Percentiles rank a stretch among this genome's conserved stretches.
Evolutionary conservation across 768 basidiomycete genomes (phyloP).

Genomic region (Podaxis sp.): DNA sequence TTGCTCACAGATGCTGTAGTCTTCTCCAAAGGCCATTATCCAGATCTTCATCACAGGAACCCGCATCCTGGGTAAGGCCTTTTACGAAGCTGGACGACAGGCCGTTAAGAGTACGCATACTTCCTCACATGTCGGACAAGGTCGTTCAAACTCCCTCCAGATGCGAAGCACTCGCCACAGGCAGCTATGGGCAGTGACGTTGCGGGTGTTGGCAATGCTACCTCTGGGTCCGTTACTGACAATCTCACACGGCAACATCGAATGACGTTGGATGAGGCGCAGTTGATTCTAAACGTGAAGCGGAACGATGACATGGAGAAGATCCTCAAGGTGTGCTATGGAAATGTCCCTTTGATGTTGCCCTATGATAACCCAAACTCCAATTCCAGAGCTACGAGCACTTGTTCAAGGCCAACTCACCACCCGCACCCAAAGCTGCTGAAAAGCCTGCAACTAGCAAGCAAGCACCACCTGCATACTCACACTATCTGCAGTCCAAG

Average conservation of each 20-base stretch:
- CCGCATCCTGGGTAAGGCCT: slow-evolving; percentile 87
- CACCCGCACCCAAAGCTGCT: slow-evolving; percentile 48
- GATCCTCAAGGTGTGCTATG: slow-evolving; percentile 60
- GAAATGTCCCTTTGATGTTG: background rate
- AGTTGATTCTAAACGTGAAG: slow-evolving; percentile 86
- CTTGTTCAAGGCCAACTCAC: slow-evolving; percentile 86
- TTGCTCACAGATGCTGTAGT: slow-evolving; percentile 35
- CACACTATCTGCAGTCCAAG: slow-evolving; percentile 95
- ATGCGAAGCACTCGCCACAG: slow-evolving; percentile 80
- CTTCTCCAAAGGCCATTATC: slow-evolving; percentile 72
- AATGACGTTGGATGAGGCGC: slow-evolving; percentile 95
- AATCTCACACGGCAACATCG: slow-evolving; percentile 78
- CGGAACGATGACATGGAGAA: slow-evolving; percentile 63
- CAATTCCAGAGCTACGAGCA: slow-evolving; percentile 79
- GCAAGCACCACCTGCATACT: slow-evolving; percentile 46
- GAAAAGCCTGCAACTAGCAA: slow-evolving; percentile 43
- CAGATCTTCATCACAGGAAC: slow-evolving; percentile 76
- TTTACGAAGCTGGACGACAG: slow-evolving; percentile 85
- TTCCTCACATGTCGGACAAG: background rate
- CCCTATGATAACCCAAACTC: background rate
- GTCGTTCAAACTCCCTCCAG: slow-evolving; percentile 31
- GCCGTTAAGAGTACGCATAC: slow-evolving; percentile 80
- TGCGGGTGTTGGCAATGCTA: slow-evolving; percentile 71
- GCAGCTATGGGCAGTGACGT: slow-evolving; percentile 63
- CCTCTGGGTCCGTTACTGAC: slow-evolving; percentile 72